Conservation (phyloP, 192 early-diverging fungal genomes). For the Thoreauomyces humboldtii region DNA sequence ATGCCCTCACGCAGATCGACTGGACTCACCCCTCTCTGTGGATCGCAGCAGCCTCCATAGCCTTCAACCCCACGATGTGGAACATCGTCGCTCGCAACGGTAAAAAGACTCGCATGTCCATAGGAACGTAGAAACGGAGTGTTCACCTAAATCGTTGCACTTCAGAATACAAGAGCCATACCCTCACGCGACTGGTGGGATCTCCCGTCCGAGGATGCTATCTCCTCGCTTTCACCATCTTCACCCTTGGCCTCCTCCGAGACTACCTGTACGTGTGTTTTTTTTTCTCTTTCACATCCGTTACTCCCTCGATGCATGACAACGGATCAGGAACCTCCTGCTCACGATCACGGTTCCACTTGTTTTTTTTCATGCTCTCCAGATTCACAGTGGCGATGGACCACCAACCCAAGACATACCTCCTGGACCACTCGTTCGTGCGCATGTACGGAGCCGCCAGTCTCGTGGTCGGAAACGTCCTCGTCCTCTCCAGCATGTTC, state of each 20-base stretch:
- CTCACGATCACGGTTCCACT: no score
- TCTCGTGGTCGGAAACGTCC: slow-evolving; percentile 61
- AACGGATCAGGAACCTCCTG: no score
- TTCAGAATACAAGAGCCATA: slow-evolving; percentile 72
- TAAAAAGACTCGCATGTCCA: no score
- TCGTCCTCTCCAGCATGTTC: slow-evolving; percentile 83
- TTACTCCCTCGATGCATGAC: no score
- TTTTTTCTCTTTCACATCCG: no score
- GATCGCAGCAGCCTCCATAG: slow-evolving; percentile 64
- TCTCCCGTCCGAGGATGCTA: slow-evolving; percentile 78
- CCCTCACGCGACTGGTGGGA: slow-evolving; percentile 67
- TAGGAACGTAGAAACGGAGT: no score
- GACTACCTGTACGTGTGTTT: slow-evolving; percentile 69
- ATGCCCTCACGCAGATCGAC: slow-evolving; percentile 48
- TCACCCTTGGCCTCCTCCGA: slow-evolving; percentile 75
- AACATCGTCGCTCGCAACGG: slow-evolving; percentile 82
- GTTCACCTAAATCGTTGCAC: no score
- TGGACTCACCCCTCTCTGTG: slow-evolving; percentile 66
- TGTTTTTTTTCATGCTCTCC: not conserved
- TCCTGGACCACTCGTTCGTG: slow-evolving; percentile 47
- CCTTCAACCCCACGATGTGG: slow-evolving; percentile 89
- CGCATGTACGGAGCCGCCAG: slow-evolving; percentile 43
- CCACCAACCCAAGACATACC: slow-evolving; percentile 58
- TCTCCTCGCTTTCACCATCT: slow-evolving; percentile 76
- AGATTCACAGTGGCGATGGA: slow-evolving; percentile 70